phyloP scores from a whole-genome alignment of 495 filamentous ascomycete species.

The Aspergillus funiculosus region DNA sequence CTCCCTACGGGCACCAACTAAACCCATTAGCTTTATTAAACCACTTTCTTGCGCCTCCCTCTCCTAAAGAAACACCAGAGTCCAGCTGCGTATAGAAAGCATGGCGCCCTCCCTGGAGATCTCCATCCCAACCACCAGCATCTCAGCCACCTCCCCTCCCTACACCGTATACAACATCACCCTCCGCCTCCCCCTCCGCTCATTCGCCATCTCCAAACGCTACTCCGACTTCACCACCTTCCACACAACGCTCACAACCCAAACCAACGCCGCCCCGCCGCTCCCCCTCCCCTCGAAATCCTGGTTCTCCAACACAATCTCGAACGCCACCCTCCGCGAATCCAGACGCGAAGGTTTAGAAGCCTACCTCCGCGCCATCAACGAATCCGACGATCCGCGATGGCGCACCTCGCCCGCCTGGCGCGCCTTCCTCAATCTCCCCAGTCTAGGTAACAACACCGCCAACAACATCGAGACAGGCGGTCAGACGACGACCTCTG shows the following conservation, averaged over 20 bases:
- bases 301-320: constrained; percentile 77
- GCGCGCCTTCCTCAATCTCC: constrained; percentile 82
- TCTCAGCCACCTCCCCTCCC: constrained; percentile 58
- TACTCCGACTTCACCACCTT: constrained; percentile 88
- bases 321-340: constrained; percentile 72
- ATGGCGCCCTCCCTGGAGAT: constrained; percentile 79
- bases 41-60: too few relatives aligned
- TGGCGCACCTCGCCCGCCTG: constrained; percentile 85
- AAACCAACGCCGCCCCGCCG: constrained; percentile 59
- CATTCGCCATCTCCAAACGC: constrained; percentile 82
- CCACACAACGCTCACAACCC: constrained; percentile 59
- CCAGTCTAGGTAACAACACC: constrained; percentile 30
- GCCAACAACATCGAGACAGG: constrained; percentile 23
- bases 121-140: constrained; percentile 69
- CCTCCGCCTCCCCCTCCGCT: constrained; percentile 79
- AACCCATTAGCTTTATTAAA: too few relatives aligned
- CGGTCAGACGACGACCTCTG: constrained; percentile 33
- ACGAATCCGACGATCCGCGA: constrained; percentile 63
- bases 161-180: constrained; percentile 92
- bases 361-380: constrained; percentile 74
- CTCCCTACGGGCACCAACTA: background rate
- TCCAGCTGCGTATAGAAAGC: constrained; percentile 1
- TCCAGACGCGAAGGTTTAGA: constrained; percentile 70
- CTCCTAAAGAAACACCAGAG: too few relatives aligned
- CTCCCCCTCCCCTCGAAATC: constrained; percentile 69